These are phyloP conservation scores for Liriodendron chinense DNA, from an alignment of 164 flowering plant species.

Conservation along the genomic window DNA sequence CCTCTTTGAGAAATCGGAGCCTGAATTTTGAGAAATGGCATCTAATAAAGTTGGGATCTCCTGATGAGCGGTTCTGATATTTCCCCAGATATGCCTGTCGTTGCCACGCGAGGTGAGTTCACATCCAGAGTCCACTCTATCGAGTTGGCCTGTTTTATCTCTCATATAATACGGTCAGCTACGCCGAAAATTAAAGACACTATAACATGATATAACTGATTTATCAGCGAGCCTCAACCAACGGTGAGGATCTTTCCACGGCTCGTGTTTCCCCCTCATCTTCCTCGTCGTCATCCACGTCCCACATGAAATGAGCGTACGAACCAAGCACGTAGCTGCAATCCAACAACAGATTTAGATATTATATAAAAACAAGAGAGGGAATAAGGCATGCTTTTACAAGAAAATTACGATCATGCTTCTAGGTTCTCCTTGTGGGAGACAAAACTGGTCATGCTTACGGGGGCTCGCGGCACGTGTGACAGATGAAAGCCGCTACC, in stretches of 20 bases:
- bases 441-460: no score
- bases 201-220: not conserved
- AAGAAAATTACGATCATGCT: no score
- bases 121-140: not conserved
- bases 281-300: constrained; percentile 19
- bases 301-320: constrained; percentile 29
- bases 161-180: not conserved
- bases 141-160: not conserved
- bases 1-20: no score
- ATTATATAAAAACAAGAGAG: no score
- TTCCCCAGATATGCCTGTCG: not conserved
- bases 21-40: no score
- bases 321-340: constrained; percentile 24
- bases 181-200: not conserved
- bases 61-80: not conserved
- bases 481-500: no score
- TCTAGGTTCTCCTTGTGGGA: no score
- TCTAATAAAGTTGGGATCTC: no score
- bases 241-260: not conserved
- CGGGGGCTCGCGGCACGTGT: no score
- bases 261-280: not conserved
- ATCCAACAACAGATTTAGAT: not conserved
- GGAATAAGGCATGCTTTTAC: no score
- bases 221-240: constrained; percentile 11
- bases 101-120: not conserved